Evolutionary conservation across 345 rosid species (phyloP), one percentile per base, ranked within the genome.

Genomic region (Populus tremula): DNA sequence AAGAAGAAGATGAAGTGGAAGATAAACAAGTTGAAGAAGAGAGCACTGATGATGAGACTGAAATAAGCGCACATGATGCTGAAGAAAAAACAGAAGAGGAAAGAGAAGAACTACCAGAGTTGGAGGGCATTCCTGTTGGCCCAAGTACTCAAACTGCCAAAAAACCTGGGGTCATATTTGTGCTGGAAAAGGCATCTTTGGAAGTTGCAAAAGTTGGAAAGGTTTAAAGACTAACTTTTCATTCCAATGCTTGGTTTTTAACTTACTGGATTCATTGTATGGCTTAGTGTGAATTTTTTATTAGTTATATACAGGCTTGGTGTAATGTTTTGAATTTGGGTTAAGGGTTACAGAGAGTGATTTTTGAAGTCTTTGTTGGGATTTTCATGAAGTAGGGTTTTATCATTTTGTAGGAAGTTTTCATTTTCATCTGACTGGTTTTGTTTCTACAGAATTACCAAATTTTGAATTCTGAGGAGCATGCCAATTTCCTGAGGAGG

Each of bases 151-250:
- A 20, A 61, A 86, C 79, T 14, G 70, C 68, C 4, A 82, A 84
- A 31, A 84, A 85, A 74, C 74, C 85, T 0, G 92, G 91, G 0
- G 87, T 90, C 31, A 82, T 86, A 36, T 94, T 95, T 61, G 90
- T 95, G 69, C 96, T 93, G 7, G 98, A 93, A 89, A 93, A 82
- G 76, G 98, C 97, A 35, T 87, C 94, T 69, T 87, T 93, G 71
- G 98, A 93, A 86, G 95, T 93, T 65, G 97, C 95, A n/a, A 93
- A 94, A 87, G 93, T 95, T 84, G 99, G 99, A 82, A 93, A 93
- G 94, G 98, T 93, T 20, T 38, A 25, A 18, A 53, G 59, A 53
- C 23, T 2, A 20, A 53, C 59, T 20, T 20, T 53, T 53, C 59
- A 53, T 20, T 20, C 21, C n/a, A 20, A 53, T 53, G 47, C 18